phyloP scores from a whole-genome alignment of 2,329 filamentous ascomycete species.

The Verticillium zaregamsianum region DNA sequence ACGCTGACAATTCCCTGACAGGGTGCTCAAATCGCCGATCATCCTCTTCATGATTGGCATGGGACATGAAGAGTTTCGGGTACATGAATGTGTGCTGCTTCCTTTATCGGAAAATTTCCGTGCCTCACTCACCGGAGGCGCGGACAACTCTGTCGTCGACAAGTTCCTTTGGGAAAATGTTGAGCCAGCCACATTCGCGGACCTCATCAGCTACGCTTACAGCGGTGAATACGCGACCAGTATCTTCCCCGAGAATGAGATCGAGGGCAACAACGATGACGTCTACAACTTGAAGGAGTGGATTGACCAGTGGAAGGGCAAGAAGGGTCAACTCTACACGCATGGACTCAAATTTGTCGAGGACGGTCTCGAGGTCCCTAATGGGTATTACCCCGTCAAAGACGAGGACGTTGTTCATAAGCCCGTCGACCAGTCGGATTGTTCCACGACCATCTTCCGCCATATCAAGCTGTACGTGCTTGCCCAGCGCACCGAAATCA shows the following conservation, averaged over 20 bases:
- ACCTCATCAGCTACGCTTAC: background rate
- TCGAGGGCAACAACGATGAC: background rate
- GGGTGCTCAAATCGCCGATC: background rate
- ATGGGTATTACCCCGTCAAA: background rate
- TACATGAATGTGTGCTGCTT: background rate
- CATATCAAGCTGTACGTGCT: background rate
- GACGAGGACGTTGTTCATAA: background rate
- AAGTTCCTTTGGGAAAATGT: background rate
- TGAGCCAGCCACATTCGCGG: background rate
- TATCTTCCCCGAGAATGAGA: background rate
- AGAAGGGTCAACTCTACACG: background rate
- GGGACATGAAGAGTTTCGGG: background rate
- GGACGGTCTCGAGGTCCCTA: background rate
- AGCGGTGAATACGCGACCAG: background rate
- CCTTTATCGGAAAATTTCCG: background rate
- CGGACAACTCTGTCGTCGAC: background rate
- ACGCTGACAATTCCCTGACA: background rate
- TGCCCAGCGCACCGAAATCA: background rate
- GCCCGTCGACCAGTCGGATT: background rate
- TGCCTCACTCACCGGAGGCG: background rate
- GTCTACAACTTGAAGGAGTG: background rate
- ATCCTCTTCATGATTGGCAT: background rate
- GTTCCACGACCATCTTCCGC: background rate
- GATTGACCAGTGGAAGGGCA: background rate
- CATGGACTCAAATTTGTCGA: background rate